Percentiles rank a stretch among this genome's conserved stretches.
These are phyloP conservation scores for Fusarium sp. DNA, from an alignment of 2,329 filamentous ascomycete species.

Conservation along the genomic window DNA sequence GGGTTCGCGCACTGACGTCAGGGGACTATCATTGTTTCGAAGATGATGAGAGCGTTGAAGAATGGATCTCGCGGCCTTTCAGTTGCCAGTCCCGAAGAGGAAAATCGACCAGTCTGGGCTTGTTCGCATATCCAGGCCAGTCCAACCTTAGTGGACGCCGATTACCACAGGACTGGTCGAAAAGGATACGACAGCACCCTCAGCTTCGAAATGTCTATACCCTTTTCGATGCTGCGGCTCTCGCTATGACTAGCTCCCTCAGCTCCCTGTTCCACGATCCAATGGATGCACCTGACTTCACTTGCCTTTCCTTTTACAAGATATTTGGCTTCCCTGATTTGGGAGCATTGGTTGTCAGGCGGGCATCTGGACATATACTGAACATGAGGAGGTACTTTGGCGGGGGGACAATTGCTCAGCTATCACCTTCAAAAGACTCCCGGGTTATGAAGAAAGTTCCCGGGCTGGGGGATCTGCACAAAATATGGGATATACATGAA, in stretches of 20 bases:
- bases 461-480: conserved; percentile 47
- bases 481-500: conserved; percentile 60
- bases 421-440: conserved; percentile 45
- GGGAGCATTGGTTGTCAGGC: conserved; percentile 66
- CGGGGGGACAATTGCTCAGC: conserved; percentile 70
- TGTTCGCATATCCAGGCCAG: conserved; percentile 73
- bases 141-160: conserved; percentile 74
- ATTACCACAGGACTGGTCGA: conserved; percentile 65
- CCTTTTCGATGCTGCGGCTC: conserved; percentile 69
- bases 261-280: conserved; percentile 59
- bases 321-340: conserved; percentile 74
- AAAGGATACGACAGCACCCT: conserved; percentile 43
- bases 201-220: conserved; percentile 52
- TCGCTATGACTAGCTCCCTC: conserved; percentile 68
- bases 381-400: conserved; percentile 69
- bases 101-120: conserved; percentile 40
- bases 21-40: conserved; percentile 65
- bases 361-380: conserved; percentile 62
- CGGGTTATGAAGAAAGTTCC: conserved; percentile 48
- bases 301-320: conserved; percentile 69
- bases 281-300: conserved; percentile 65
- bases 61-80: conserved; percentile 49
- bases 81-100: conserved; percentile 27
- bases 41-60: conserved; percentile 61
- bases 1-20: conserved; percentile 70